A percentile compares a stretch with the other conserved stretches of the same genome.
Conservation (phyloP, 768 basidiomycete species). For the Collybia sordida region DNA sequence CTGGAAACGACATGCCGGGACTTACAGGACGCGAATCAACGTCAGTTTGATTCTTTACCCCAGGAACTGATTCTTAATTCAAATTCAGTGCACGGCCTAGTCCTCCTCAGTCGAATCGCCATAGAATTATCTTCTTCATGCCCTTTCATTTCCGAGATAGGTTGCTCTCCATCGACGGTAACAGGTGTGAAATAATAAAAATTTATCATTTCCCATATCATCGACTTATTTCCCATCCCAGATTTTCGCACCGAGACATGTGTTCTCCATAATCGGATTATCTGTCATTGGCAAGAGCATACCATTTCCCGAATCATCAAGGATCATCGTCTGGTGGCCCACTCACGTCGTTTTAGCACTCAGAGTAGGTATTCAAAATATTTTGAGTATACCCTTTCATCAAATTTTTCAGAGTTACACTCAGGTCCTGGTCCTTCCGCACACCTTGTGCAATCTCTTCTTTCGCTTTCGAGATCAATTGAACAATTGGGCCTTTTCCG, state of each 20-base stretch:
- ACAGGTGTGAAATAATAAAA: constrained; percentile 19
- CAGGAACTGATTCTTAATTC: constrained; percentile 6
- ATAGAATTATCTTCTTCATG: constrained; percentile 47
- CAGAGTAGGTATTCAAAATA: constrained; percentile 18
- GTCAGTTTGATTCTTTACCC: too few relatives aligned
- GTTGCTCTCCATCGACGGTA: constrained; percentile 33
- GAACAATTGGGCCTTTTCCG: constrained; percentile 54
- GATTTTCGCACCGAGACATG: constrained; percentile 48
- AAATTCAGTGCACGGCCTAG: constrained; percentile 29
- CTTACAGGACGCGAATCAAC: too few relatives aligned
- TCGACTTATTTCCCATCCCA: constrained; percentile 18
- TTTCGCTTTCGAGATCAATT: constrained; percentile 51
- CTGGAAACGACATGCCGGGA: constrained; percentile 29
- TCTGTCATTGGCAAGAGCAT: constrained; percentile 54
- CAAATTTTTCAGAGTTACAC: neutral
- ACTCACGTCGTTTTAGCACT: constrained; percentile 15
- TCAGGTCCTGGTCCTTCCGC: constrained; percentile 47
- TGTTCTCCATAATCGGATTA: constrained; percentile 41
- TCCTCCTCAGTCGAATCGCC: constrained; percentile 51
- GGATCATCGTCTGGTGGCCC: constrained; percentile 19
- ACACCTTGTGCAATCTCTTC: constrained; percentile 51
- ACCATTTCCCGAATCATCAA: constrained; percentile 34
- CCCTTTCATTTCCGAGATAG: constrained; percentile 42
- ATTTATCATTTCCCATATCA: neutral
- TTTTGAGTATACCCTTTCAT: constrained; percentile 2